Base-by-base conservation (phyloP, 139 green algal species). In the Coelastrella sp. region DNA sequence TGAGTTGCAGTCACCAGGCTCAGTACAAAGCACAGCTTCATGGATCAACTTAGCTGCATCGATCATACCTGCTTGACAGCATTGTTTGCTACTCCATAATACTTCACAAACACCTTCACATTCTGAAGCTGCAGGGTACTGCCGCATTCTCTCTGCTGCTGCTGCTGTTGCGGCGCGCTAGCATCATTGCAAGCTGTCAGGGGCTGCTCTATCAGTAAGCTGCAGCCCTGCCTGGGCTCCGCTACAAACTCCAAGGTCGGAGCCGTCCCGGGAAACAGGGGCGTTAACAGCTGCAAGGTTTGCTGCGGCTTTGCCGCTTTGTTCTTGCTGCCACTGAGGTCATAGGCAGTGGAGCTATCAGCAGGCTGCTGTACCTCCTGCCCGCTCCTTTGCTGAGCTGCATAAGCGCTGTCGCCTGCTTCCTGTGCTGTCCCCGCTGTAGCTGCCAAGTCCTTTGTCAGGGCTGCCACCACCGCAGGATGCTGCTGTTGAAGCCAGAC, bases 81-180 rank as follows among this genome's bases (percentile, higher is more conserved):
- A 20, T 91, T 93, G 90, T 95, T 95, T 57, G 92, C 90, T 22
- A 96, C 93, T 5, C 93, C 93, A 14, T 61, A 88, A 66, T 94
- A 95, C 57, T 89, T 93, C 14, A 96, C 92, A 60, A 58, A 90
- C 82, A 95, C 59, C 54, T 90, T 92, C 20, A 86, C 73, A 14
- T 13, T 59, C 81, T 3, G 7, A 20, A 65, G 86, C 59, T 57
- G 82, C 65, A 77, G 14, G 32, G 64, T 19, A 54, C 3, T 32
- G 3, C 11, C 5, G 13, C 19, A 0, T 71, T 87, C 22, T 7
- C 60, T 22, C 64, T 79, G 61, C 17, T 76, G 81, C 81, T 87
- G 81, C 81, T 87, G 81, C 81, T 87, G n/a, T 7, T 87, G 65
- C 23, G n/a, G 82, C 16, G 73, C 13, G 10, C 7, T 68, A 68